Evolutionary conservation across 1,139 yeast genomes (phyloP).

Genomic region (Diutina rugosa): DNA sequence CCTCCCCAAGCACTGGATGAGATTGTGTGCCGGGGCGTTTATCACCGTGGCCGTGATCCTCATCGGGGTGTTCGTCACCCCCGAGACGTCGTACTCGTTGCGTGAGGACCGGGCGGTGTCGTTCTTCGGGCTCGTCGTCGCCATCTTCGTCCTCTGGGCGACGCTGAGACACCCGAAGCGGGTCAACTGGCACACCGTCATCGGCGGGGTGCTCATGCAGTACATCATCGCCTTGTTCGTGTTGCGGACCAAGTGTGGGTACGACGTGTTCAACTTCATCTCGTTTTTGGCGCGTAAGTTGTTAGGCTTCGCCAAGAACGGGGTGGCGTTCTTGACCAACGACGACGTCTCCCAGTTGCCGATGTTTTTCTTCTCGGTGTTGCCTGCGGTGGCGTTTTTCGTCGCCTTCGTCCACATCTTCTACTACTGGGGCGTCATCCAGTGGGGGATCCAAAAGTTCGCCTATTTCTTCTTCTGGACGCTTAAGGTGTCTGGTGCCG

Average conservation of each 20-base stretch:
- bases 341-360: conserved; percentile 23
- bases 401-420: conserved; percentile 52
- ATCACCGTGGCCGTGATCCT: conserved; percentile 35
- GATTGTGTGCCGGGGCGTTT: conserved; percentile 33
- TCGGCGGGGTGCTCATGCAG: conserved; percentile 76
- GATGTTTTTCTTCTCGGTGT: conserved; percentile 45
- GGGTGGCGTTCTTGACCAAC: conserved; percentile 48
- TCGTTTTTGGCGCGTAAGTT: conserved; percentile 47
- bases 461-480: conserved; percentile 53
- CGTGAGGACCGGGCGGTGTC: conserved; percentile 47
- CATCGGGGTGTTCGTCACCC: conserved; percentile 44
- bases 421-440: conserved; percentile 48
- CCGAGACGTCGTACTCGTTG: conserved; percentile 34
- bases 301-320: conserved; percentile 48
- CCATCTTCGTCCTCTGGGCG: conserved; percentile 29
- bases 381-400: conserved; percentile 54
- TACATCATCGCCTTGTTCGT: conserved; percentile 73
- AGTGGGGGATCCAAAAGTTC: conserved; percentile 50
- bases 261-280: conserved; percentile 51
- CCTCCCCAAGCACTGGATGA: conserved; percentile 18
- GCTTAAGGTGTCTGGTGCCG: conserved; percentile 51
- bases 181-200: conserved; percentile 51
- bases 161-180: conserved; percentile 34
- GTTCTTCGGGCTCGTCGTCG: conserved; percentile 42
- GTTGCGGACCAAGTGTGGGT: conserved; percentile 73